phyloP scores from a whole-genome alignment of 2,329 filamentous ascomycete genomes.

The Colletotrichum chrysophilum region DNA sequence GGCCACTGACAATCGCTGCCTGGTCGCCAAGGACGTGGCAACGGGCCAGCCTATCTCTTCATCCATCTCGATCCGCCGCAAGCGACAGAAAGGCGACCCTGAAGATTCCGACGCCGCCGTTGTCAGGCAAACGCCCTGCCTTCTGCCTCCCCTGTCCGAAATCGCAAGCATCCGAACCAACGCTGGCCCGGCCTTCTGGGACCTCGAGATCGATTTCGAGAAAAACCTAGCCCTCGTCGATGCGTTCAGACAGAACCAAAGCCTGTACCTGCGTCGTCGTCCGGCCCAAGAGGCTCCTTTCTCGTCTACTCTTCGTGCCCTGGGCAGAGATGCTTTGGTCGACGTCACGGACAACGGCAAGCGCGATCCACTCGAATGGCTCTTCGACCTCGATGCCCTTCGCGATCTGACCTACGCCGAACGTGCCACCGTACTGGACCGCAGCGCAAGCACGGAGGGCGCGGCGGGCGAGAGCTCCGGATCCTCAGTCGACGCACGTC shows the following conservation, averaged over 20 bases:
- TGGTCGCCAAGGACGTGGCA: conserved; percentile 86
- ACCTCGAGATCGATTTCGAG: conserved; percentile 76
- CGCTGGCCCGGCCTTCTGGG: conserved; percentile 75
- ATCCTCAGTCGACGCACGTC: conserved; percentile 69
- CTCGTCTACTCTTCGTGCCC: conserved; percentile 73
- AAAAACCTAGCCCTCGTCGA: conserved; percentile 64
- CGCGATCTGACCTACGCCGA: conserved; percentile 68
- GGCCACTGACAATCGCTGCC: conserved; percentile 85
- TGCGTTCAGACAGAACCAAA: conserved; percentile 73
- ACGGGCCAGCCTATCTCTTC: conserved; percentile 80
- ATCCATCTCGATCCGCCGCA: conserved; percentile 70
- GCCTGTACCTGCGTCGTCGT: conserved; percentile 75
- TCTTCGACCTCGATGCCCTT: conserved; percentile 69
- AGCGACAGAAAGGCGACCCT: conserved; percentile 35
- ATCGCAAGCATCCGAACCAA: conserved; percentile 66
- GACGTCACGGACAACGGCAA: conserved; percentile 32
- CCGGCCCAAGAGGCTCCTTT: conserved; percentile 74
- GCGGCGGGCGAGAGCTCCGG: conserved; percentile 44
- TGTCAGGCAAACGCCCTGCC: conserved; percentile 59
- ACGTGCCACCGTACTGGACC: conserved; percentile 64
- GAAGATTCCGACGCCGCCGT: conserved; percentile 26
- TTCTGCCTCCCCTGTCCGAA: conserved; percentile 68
- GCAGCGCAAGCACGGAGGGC: conserved; percentile 51
- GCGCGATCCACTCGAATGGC: conserved; percentile 69
- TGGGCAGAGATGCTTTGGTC: conserved; percentile 53